Evolutionary conservation across 78 protist species (phyloP), one percentile per base, ranked within the genome.

Genomic region (slime mould (Dictyostelium discoideum)): DNA sequence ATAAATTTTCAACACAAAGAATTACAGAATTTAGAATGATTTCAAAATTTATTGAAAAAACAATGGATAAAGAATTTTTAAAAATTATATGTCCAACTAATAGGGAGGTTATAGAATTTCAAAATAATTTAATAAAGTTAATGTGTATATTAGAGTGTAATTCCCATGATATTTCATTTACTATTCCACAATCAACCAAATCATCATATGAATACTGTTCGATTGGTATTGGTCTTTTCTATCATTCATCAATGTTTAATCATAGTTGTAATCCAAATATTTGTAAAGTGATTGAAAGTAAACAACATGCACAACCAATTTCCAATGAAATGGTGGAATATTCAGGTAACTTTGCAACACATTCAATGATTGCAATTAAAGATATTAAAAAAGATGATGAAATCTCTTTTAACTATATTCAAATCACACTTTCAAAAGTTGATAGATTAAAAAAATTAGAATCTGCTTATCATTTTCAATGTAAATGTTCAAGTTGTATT

Each of bases 91-190:
- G 63, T 24, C 84, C 84, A 79, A 44, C 84, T 2, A 18, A 16
- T 44, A 79, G 24, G 24, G 54, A 42, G 9, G 24, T 79, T 3
- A 79, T 39, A 6, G 63, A 44, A 79, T 79, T 79, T 46, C 93
- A 87, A 79, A 76, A 63, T 29, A 79, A 78, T 46, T 2, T 87
- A 14, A 24, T 87, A 13, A 78, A 79, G 7, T n/a, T 87, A 40
- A 87, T 87, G 85, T 87, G 93, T 79, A 78, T 60, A 57, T 22
- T 87, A 37, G 93, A 87, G 29, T 87, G 93, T 60, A 87, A 87
- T 14, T 54, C 93, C 2, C 93, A 87, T 42, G 93, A 87, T 32
- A 78, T 87, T 29, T 82, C 77, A 54, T 57, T 87, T 24, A 76
- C 92, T 1, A 37, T 86, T 80, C 86, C 86, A 57, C 37, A n/a